Evolutionary conservation across 2,329 filamentous ascomycete species (phyloP).

Genomic region (Zymoseptoria crescenta): DNA sequence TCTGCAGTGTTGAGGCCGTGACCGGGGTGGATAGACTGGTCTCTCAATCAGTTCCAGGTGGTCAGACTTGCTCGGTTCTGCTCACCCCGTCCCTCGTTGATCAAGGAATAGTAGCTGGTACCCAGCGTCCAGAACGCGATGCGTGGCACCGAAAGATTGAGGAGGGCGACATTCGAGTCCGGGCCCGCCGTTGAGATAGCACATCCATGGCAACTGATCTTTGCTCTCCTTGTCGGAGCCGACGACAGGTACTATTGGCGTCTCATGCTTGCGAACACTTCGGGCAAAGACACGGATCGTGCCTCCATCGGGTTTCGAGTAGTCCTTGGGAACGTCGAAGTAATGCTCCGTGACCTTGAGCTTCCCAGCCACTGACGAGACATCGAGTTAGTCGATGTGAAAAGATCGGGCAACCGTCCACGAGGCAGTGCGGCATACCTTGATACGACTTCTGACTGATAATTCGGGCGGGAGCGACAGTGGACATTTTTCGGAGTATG

Average conservation of each 20-base stretch:
- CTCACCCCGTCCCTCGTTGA: conserved; percentile 66
- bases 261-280: conserved; percentile 59
- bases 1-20: conserved; percentile 61
- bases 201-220: conserved; percentile 49
- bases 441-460: conserved; percentile 39
- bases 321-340: conserved; percentile 80
- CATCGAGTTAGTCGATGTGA: neutral
- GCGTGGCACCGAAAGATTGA: conserved; percentile 64
- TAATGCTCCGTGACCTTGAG: conserved; percentile 72
- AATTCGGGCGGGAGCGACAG: conserved; percentile 37
- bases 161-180: conserved; percentile 70
- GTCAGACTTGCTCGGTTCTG: neutral
- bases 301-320: conserved; percentile 52
- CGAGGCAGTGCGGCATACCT: conserved; percentile 25
- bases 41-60: neutral
- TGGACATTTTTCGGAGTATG: conserved; percentile 20
- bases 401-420: neutral
- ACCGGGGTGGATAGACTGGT: conserved; percentile 68
- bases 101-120: conserved; percentile 84
- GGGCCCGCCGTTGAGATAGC: conserved; percentile 81
- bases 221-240: conserved; percentile 35
- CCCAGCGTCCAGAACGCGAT: conserved; percentile 63
- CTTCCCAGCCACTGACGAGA: conserved; percentile 48
- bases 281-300: conserved; percentile 71
- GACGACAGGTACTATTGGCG: conserved; percentile 37